A percentile compares a stretch with the other conserved stretches of the same genome.
These are phyloP conservation scores for Verruconis gallopava DNA, from an alignment of 2,329 filamentous ascomycete species.

Conservation along the genomic window DNA sequence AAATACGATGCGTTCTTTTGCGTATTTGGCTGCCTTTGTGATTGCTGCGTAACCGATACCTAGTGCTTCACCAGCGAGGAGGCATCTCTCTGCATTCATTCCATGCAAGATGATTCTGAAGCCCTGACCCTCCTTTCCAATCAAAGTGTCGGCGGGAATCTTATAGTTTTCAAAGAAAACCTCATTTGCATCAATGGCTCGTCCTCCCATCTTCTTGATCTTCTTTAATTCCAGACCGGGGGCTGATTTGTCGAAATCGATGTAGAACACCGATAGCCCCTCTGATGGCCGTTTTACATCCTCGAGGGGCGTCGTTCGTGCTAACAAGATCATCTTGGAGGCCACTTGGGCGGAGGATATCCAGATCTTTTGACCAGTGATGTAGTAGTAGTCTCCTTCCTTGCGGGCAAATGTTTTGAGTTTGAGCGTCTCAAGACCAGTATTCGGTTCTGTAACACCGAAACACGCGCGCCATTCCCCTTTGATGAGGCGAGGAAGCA, in stretches of 20 bases:
- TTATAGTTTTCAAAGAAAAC: constrained; percentile 75
- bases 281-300: constrained; percentile 58
- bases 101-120: constrained; percentile 54
- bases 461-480: constrained; percentile 65
- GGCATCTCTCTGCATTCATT: constrained; percentile 37
- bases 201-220: constrained; percentile 77
- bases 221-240: constrained; percentile 52
- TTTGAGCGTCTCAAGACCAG: constrained; percentile 64
- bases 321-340: constrained; percentile 69
- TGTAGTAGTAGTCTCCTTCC: constrained; percentile 47
- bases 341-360: constrained; percentile 77
- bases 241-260: constrained; percentile 52
- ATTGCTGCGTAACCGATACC: constrained; percentile 62
- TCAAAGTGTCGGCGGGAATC: constrained; percentile 49
- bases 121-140: constrained; percentile 61
- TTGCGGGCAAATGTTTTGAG: constrained; percentile 52
- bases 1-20: constrained; percentile 39
- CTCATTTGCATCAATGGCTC: constrained; percentile 73
- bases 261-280: constrained; percentile 68
- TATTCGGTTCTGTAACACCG: constrained; percentile 73
- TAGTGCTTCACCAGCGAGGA: constrained; percentile 60
- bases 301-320: constrained; percentile 58
- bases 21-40: constrained; percentile 30
- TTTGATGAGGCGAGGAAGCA: constrained; percentile 57
- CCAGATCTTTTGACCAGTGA: constrained; percentile 79